Evolutionary conservation across 2,329 filamentous ascomycete genomes (phyloP).

Genomic region (Fusarium continuum): DNA sequence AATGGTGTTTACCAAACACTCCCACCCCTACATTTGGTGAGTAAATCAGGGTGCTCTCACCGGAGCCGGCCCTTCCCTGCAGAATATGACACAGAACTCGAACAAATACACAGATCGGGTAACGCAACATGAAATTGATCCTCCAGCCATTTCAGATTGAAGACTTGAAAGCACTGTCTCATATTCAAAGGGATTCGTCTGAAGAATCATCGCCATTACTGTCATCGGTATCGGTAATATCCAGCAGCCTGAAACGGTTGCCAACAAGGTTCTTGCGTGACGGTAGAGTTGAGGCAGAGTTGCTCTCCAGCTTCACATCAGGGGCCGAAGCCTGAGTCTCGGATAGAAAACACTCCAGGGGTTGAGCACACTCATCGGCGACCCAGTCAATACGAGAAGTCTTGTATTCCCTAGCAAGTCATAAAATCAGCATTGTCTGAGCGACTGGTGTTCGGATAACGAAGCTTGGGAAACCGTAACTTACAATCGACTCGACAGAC

Average conservation of each 20-base stretch:
- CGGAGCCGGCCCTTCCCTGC: neutral
- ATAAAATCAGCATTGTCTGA: constrained; percentile 24
- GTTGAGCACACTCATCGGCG: constrained; percentile 75
- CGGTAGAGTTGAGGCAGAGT: neutral
- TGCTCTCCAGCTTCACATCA: neutral
- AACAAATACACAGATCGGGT: neutral
- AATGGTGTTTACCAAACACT: neutral
- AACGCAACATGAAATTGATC: neutral
- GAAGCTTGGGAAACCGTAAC: constrained; percentile 33
- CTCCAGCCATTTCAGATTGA: neutral
- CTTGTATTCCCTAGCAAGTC: constrained; percentile 70
- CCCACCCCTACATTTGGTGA: neutral
- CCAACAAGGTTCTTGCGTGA: constrained; percentile 48
- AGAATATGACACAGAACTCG: neutral
- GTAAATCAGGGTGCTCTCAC: too few relatives aligned
- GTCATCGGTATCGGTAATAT: constrained; percentile 56
- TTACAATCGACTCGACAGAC: constrained; percentile 74
- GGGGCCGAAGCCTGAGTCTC: neutral
- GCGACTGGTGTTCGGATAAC: neutral
- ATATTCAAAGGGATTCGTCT: neutral
- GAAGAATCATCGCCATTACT: constrained; percentile 27
- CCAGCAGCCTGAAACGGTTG: constrained; percentile 72
- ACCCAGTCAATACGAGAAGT: constrained; percentile 75
- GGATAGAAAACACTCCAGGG: constrained; percentile 50
- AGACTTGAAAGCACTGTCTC: neutral